Percentiles rank a stretch among this genome's conserved stretches.
Evolutionary conservation across 371 early-diverging fungal genomes (phyloP).

Genomic region (Apophysomyces sp.): DNA sequence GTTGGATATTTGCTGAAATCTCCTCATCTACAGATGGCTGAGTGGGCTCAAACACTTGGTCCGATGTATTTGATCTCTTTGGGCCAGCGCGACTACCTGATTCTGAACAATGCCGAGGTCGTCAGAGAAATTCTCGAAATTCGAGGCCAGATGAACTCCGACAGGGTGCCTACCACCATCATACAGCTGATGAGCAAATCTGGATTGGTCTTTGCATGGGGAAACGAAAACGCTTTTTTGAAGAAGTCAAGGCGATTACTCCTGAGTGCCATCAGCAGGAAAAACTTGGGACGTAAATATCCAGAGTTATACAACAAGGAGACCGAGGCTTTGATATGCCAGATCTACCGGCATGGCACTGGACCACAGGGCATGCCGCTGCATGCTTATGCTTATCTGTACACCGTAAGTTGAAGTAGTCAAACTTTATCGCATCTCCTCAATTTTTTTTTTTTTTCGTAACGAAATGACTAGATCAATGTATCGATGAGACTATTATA

Average conservation of each 20-base stretch:
- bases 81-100: not conserved
- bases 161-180: not conserved
- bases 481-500: not conserved
- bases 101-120: not conserved
- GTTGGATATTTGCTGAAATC: not conserved
- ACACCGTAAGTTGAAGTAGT: not conserved
- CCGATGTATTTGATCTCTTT: not conserved
- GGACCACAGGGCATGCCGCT: not conserved
- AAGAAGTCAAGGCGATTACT: not conserved
- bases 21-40: not conserved
- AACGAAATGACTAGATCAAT: no score
- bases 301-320: not conserved
- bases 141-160: not conserved
- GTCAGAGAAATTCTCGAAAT: not conserved
- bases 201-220: not conserved
- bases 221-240: not conserved
- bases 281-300: not conserved
- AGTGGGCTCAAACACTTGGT: not conserved
- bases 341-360: not conserved
- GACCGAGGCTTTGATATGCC: not conserved
- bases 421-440: not conserved
- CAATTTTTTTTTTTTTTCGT: no score
- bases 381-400: not conserved
- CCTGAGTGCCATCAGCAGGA: not conserved
- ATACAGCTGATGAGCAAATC: not conserved